These are phyloP conservation scores for Lolium perenne DNA, from an alignment of 176 grass and related monocot species.

Conservation along the genomic window DNA sequence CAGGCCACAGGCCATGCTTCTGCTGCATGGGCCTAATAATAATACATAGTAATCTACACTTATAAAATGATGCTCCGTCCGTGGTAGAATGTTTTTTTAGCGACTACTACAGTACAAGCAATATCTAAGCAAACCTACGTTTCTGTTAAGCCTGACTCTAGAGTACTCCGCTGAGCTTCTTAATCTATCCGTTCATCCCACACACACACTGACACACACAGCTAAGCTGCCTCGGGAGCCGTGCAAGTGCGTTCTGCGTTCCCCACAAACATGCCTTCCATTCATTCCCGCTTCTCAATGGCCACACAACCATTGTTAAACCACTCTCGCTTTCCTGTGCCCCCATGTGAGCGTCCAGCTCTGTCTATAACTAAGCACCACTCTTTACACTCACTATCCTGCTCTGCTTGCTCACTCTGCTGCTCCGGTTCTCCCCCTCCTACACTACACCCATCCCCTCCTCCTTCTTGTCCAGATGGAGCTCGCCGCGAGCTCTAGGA, in stretches of 20 bases:
- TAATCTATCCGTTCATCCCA: too few species aligned
- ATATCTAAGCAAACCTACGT: too few species aligned
- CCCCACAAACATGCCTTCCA: conserved; percentile 67
- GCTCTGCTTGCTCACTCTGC: background rate
- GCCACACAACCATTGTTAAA: conserved; percentile 46
- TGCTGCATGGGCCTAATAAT: too few species aligned
- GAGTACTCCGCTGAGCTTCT: too few species aligned
- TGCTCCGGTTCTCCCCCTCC: background rate
- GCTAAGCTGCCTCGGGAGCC: conserved; percentile 31
- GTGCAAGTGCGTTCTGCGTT: conserved; percentile 71
- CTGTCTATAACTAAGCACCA: conserved; percentile 49
- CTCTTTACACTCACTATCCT: conserved; percentile 22
- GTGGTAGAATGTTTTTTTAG: too few species aligned
- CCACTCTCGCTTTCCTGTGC: conserved; percentile 17
- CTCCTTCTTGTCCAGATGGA: conserved; percentile 28
- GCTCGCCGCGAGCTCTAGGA: background rate
- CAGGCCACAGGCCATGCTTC: too few species aligned
- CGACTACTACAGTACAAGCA: too few species aligned
- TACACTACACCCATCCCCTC: background rate
- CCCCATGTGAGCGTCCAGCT: conserved; percentile 22
- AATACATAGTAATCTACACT: too few species aligned
- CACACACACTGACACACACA: too few species aligned
- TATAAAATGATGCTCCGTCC: too few species aligned
- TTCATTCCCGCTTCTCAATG: conserved; percentile 30
- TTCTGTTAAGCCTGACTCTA: too few species aligned